These are phyloP conservation scores for Fusarium sp. DNA, from an alignment of 2,329 filamentous ascomycete genomes.

Conservation along the genomic window DNA sequence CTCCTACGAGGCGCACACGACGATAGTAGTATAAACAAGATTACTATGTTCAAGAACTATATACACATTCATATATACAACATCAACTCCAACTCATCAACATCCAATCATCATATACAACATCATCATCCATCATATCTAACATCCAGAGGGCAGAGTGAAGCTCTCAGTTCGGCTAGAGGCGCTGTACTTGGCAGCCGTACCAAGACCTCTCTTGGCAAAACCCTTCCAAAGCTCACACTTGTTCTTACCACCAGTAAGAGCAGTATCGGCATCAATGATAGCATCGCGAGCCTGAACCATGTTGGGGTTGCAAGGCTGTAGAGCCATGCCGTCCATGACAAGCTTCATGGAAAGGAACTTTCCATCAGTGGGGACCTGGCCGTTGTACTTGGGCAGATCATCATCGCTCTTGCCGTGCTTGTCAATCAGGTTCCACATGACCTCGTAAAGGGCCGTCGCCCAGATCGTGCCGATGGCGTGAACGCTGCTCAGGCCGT, in stretches of 20 bases:
- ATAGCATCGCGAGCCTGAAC: constrained; percentile 65
- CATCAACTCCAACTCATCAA: background rate
- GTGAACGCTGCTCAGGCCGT: constrained; percentile 56
- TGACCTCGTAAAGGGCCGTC: constrained; percentile 63
- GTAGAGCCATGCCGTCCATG: constrained; percentile 62
- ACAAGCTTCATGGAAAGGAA: constrained; percentile 65
- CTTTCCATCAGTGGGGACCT: constrained; percentile 64
- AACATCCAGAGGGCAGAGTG: constrained; percentile 43
- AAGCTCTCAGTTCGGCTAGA: constrained; percentile 50
- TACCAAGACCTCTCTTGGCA: constrained; percentile 66
- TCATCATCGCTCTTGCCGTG: constrained; percentile 60
- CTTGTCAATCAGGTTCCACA: constrained; percentile 69
- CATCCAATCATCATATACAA: background rate
- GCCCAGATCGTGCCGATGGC: constrained; percentile 56
- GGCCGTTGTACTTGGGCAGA: constrained; percentile 55
- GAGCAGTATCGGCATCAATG: constrained; percentile 63
- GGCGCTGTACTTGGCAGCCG: constrained; percentile 48
- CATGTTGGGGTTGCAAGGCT: constrained; percentile 67
- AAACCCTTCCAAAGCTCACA: constrained; percentile 67
- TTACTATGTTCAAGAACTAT: background rate
- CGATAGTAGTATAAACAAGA: background rate
- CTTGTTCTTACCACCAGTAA: constrained; percentile 62
- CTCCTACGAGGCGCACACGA: too few relatives aligned
- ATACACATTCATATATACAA: constrained; percentile 7
- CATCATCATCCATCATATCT: background rate